Evolutionary conservation across 768 basidiomycete genomes (phyloP), one percentile per base, ranked within the genome.

Genomic region (Leccinellum albellum): DNA sequence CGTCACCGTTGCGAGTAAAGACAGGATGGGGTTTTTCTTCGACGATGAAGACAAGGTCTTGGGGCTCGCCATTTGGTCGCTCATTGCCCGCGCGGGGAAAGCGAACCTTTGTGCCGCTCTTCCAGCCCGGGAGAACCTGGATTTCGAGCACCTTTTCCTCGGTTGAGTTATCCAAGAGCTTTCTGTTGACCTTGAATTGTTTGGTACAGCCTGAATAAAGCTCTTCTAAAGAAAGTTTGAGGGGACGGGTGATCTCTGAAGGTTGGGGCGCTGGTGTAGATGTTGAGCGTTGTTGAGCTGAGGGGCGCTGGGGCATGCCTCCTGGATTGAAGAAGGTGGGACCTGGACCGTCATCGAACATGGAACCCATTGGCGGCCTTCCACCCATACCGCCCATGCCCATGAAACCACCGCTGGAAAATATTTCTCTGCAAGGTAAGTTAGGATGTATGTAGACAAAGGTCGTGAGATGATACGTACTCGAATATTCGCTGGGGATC

Each of bases 41-140:
- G n/a, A 97, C 84, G 48, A 96, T 84, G 68, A 99, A 98, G 31
- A 94, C 94, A n/a, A 99, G 80, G 70, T 95, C 92, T 66, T 94
- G 93, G 14, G 88, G 70, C 47, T 87, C 87, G 12, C 88, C 87
- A 32, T 59, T 70, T 13, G 75, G 68, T 51, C 80, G 78, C 65
- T 94, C 93, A 71, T 98, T 94, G 3, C 93, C 93, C 10, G 91
- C 88, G 21, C 83, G 82, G 0, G 90, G 84, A 73, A 95, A 98
- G 42, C 91, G 86, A 57, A 98, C 82, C 75, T 96, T 97, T 17
- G 96, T 98, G 0, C 96, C 96, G 59, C 84, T 84, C 80, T 98
- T 98, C 94, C 94, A 98, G 1, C 96, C 96, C 0, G 95, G 92
- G 61, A 82, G 80, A 23, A 92, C 79, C 32, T 81, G 77, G 65